Conservation (phyloP, 169 alveolate species). For the Cystoisospora suis region DNA sequence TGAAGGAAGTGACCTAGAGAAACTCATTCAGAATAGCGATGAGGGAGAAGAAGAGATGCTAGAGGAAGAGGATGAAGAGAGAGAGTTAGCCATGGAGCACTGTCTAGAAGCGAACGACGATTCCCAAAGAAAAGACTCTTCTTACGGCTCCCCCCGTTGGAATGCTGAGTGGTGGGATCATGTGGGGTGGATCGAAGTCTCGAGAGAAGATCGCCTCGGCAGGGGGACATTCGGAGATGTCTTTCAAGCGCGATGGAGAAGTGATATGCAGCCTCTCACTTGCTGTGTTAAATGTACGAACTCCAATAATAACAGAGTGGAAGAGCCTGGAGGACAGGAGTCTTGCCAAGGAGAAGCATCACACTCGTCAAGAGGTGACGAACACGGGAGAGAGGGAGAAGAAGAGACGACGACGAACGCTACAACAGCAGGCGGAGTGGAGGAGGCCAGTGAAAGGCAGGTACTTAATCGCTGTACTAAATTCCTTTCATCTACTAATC, state of each 20-base stretch:
- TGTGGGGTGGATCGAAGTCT: conserved; percentile 17
- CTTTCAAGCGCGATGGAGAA: conserved; percentile 35
- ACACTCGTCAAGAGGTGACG: background rate
- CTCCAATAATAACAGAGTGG: too few species aligned
- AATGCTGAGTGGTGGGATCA: conserved; percentile 36
- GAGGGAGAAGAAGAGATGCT: too few species aligned
- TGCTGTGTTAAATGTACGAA: conserved; percentile 12
- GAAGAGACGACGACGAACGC: background rate
- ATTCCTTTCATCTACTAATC: background rate
- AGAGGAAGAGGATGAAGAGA: too few species aligned
- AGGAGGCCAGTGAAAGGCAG: background rate
- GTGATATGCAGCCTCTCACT: conserved; percentile 21
- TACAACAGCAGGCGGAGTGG: background rate
- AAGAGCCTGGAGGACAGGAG: too few species aligned
- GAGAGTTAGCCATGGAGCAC: too few species aligned
- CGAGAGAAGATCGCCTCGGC: conserved; percentile 20
- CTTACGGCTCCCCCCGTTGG: too few species aligned
- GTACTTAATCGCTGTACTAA: too few species aligned
- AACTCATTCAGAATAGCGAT: too few species aligned
- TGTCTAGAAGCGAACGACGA: too few species aligned
- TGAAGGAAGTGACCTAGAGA: too few species aligned
- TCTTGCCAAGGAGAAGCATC: conserved; percentile 40
- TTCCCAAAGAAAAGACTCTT: too few species aligned
- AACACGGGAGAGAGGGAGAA: background rate
- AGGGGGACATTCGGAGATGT: conserved; percentile 48